A percentile compares a stretch with the other conserved stretches of the same genome.
Conservation (phyloP, 192 early-diverging fungal genomes). For the Gaertneriomyces sp. region DNA sequence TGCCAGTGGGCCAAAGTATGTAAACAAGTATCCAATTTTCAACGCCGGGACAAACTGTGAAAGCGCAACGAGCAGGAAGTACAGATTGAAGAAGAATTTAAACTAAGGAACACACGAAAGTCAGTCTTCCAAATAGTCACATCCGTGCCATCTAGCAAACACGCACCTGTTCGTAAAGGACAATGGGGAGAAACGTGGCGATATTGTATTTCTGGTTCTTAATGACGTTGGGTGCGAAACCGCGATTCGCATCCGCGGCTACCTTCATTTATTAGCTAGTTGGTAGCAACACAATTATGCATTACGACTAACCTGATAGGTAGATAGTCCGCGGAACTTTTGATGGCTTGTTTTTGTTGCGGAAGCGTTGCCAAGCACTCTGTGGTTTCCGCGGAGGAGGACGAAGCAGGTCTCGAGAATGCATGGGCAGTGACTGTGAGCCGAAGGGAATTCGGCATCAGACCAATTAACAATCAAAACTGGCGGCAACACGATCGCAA, state of each 20-base stretch:
- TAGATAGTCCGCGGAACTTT: conserved; percentile 16
- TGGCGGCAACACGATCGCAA: too few species aligned
- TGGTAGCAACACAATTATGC: neutral
- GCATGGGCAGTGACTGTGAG: conserved; percentile 15
- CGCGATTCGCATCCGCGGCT: conserved; percentile 6
- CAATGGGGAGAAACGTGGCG: conserved; percentile 85
- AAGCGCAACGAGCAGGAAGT: conserved; percentile 87
- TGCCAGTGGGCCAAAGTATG: conserved; percentile 88
- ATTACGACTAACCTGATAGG: neutral
- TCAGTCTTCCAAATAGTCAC: neutral
- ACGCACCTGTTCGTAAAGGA: conserved; percentile 88
- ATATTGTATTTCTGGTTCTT: conserved; percentile 92
- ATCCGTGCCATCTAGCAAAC: neutral
- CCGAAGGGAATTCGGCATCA: neutral
- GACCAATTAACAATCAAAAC: too few species aligned
- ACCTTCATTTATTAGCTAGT: neutral
- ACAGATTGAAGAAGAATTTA: conserved; percentile 93
- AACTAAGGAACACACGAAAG: conserved; percentile 51
- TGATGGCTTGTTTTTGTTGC: conserved; percentile 3
- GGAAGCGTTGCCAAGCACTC: conserved; percentile 4
- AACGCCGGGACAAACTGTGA: conserved; percentile 89
- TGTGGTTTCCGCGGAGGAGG: neutral
- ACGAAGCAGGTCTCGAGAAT: conserved; percentile 3
- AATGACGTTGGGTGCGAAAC: conserved; percentile 69
- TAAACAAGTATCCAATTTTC: conserved; percentile 82